A percentile compares a stretch with the other conserved stretches of the same genome.
phyloP scores from a whole-genome alignment of 2,329 filamentous ascomycete genomes.

The Phialocephala sp. region DNA sequence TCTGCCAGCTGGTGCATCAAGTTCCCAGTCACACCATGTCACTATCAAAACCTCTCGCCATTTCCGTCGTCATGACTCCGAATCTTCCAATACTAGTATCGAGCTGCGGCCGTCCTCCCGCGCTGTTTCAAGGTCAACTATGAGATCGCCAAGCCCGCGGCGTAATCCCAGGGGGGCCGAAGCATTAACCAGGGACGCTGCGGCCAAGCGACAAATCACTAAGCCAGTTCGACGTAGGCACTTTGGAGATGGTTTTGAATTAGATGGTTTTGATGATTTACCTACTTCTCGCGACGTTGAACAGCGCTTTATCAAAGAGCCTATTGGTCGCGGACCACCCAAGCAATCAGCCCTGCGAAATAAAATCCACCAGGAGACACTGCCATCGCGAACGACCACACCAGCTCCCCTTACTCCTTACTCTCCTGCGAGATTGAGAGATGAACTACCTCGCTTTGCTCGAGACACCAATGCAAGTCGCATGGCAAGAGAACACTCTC shows the following conservation, averaged over 20 bases:
- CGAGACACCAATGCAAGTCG: constrained; percentile 70
- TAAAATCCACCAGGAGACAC: constrained; percentile 60
- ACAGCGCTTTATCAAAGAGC: constrained; percentile 81
- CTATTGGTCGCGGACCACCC: constrained; percentile 69
- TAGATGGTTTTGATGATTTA: constrained; percentile 93
- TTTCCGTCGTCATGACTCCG: constrained; percentile 83
- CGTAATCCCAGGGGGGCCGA: constrained; percentile 52
- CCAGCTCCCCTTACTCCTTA: constrained; percentile 64
- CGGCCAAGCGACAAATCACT: constrained; percentile 72
- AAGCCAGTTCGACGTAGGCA: constrained; percentile 72
- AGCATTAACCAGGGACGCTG: constrained; percentile 49
- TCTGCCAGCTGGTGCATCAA: constrained; percentile 75
- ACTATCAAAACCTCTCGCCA: constrained; percentile 72
- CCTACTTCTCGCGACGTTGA: constrained; percentile 85
- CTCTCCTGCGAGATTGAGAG: constrained; percentile 45
- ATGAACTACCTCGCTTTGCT: constrained; percentile 65
- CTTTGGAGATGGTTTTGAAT: constrained; percentile 91
- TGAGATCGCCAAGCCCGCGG: constrained; percentile 62
- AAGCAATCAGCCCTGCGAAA: constrained; percentile 63
- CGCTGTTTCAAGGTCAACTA: constrained; percentile 60
- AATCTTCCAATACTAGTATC: constrained; percentile 64
- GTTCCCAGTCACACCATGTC: constrained; percentile 78
- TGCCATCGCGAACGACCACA: constrained; percentile 59
- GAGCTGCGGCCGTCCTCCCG: constrained; percentile 64
- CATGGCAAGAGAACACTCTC: constrained; percentile 65